Evolutionary conservation across 257 asterid genomes (phyloP).

Genomic region (Solanum gracilifrons): DNA sequence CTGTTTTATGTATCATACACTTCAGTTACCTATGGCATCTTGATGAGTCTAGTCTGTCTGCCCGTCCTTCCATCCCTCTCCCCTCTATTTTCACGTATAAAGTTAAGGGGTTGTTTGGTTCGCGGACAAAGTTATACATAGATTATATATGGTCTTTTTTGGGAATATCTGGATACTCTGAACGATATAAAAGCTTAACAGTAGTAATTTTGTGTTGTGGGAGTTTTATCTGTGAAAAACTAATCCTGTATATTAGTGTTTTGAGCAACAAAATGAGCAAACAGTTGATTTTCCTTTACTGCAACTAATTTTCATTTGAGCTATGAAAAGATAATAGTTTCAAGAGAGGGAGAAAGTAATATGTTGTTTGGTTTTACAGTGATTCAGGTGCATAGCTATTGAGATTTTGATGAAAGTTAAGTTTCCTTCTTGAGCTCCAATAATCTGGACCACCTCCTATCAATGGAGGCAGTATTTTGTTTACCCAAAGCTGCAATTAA

Average conservation of each 20-base stretch:
- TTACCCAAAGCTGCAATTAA: conserved; percentile 51
- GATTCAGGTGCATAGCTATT: not conserved
- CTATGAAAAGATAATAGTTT: not conserved
- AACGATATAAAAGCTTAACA: not conserved
- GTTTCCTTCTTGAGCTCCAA: conserved; percentile 46
- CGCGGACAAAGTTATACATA: not conserved
- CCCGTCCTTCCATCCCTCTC: not conserved
- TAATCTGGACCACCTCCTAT: conserved; percentile 67
- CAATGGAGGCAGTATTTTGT: conserved; percentile 50
- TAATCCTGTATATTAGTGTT: not conserved
- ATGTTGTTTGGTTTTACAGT: not conserved
- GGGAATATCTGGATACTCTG: not conserved
- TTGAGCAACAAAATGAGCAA: not conserved
- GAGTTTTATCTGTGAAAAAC: not conserved
- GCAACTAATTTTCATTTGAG: not conserved
- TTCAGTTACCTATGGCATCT: not conserved
- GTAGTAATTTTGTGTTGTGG: not conserved
- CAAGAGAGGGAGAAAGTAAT: not conserved
- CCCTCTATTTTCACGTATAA: not conserved
- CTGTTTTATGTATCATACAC: not conserved
- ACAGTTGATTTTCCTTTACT: not conserved
- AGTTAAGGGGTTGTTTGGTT: not conserved
- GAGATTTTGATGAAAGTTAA: not conserved
- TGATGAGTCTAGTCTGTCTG: not conserved
- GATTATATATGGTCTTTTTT: not conserved